phyloP scores from a whole-genome alignment of 192 early-diverging fungal species.

The Chytriomyces hyalinus region DNA sequence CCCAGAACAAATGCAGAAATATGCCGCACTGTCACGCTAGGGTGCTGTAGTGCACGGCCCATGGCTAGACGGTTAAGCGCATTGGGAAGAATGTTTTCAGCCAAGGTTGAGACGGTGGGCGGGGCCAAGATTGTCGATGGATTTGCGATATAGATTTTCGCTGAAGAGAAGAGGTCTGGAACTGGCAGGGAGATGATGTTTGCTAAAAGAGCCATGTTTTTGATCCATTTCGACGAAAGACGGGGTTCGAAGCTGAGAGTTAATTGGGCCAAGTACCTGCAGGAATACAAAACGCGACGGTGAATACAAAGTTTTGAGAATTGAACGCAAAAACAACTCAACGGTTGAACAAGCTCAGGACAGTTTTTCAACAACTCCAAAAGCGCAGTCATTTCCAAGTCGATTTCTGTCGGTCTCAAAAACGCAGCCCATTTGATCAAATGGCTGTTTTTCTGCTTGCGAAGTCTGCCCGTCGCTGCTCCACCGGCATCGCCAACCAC shows the following conservation, averaged over 20 bases:
- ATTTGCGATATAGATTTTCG: conserved; percentile 9
- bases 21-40: conserved; percentile 68
- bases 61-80: conserved; percentile 56
- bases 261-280: conserved; percentile 67
- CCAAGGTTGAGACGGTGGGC: conserved; percentile 61
- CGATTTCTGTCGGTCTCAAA: conserved; percentile 69
- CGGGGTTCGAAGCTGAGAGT: conserved; percentile 75
- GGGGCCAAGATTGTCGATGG: conserved; percentile 50
- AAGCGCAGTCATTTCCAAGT: conserved; percentile 68
- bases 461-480: conserved; percentile 1
- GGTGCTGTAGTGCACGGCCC: conserved; percentile 69
- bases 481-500: neutral
- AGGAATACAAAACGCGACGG: neutral
- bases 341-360: conserved; percentile 77
- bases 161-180: conserved; percentile 45
- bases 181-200: conserved; percentile 72
- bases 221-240: conserved; percentile 71
- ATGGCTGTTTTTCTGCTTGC: conserved; percentile 28
- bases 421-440: conserved; percentile 56
- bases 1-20: conserved; percentile 62
- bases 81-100: conserved; percentile 74
- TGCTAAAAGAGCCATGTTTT: conserved; percentile 75
- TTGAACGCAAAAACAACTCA: conserved; percentile 37
- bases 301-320: conserved; percentile 1
- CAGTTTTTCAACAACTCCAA: conserved; percentile 69